Evolutionary conservation across 208 protist genomes (phyloP).

Genomic region (Plasmodiophora brassicae): DNA sequence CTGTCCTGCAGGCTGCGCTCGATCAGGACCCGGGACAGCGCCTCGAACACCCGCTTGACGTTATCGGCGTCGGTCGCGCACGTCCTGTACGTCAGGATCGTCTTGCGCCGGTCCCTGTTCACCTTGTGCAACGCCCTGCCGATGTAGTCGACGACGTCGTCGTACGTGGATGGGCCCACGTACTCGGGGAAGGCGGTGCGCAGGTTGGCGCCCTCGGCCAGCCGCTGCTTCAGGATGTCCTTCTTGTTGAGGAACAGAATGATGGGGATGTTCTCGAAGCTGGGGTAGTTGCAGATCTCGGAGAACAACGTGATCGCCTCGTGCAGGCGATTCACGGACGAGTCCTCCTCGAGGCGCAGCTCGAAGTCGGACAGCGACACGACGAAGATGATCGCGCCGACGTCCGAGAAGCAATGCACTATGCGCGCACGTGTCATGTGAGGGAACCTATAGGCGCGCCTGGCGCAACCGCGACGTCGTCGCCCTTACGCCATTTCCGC

Average conservation of each 20-base stretch:
- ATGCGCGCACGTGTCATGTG: too few relatives aligned
- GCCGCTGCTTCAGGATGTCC: slow-evolving; percentile 56
- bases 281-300: slow-evolving; percentile 53
- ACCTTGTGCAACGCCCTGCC: neutral
- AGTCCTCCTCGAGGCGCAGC: slow-evolving; percentile 21
- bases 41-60: slow-evolving; percentile 9
- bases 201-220: slow-evolving; percentile 47
- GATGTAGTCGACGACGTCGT: neutral
- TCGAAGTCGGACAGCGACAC: slow-evolving; percentile 38
- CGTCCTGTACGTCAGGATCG: neutral
- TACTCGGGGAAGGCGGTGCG: slow-evolving; percentile 21
- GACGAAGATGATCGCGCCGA: slow-evolving; percentile 38
- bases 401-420: slow-evolving; percentile 49
- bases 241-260: slow-evolving; percentile 61
- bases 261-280: slow-evolving; percentile 51
- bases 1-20: too few relatives aligned
- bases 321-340: too few relatives aligned
- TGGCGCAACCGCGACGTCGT: too few relatives aligned
- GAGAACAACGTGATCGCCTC: slow-evolving; percentile 54
- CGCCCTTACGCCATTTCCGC: slow-evolving; percentile 48
- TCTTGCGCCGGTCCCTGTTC: neutral
- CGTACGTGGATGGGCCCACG: neutral
- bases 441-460: too few relatives aligned
- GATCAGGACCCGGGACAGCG: neutral
- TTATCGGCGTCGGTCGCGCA: neutral